Percentiles rank a stretch among this genome's conserved stretches.
Evolutionary conservation across 2,329 filamentous ascomycete species (phyloP).

Genomic region (Arthrobotrys entomopaga): DNA sequence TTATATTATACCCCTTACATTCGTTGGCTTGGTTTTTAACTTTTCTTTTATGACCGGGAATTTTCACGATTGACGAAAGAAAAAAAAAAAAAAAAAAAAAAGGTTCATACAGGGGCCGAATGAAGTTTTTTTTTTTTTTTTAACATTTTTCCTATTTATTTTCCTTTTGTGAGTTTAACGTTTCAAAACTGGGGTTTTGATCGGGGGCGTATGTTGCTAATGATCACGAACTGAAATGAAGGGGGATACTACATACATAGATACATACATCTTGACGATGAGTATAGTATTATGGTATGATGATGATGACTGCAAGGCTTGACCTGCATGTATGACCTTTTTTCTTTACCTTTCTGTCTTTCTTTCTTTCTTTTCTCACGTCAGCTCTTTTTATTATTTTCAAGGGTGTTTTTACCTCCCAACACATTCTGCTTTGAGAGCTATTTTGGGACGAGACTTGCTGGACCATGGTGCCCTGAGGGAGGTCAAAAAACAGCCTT

Average conservation of each 20-base stretch:
- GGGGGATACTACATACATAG: conserved; percentile 18
- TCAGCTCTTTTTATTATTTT: conserved; percentile 32
- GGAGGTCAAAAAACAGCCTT: conserved; percentile 29
- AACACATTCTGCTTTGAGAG: conserved; percentile 53
- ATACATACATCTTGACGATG: conserved; percentile 32
- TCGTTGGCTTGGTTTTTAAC: conserved; percentile 6
- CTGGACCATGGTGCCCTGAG: conserved; percentile 55
- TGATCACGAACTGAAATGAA: conserved; percentile 11
- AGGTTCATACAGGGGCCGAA: conserved; percentile 1
- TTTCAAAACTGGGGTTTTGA: too few species aligned
- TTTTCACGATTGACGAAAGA: conserved; percentile 26
- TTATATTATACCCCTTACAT: conserved; percentile 17
- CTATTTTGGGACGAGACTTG: conserved; percentile 54
- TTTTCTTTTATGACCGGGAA: conserved; percentile 19
- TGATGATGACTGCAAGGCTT: conserved; percentile 11
- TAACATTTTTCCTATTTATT: conserved; percentile 1
- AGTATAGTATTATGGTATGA: too few species aligned
- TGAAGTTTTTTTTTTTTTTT: conserved; percentile 21
- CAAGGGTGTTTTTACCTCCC: conserved; percentile 17
- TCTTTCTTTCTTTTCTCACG: conserved; percentile 17
- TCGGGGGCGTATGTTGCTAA: conserved; percentile 24
- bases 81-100: conserved; percentile 3
- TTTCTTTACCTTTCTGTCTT: background rate
- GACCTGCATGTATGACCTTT: conserved; percentile 9
- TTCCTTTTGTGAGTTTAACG: too few species aligned